A percentile compares a stretch with the other conserved stretches of the same genome.
These are phyloP conservation scores for Taphrina betulina DNA, from an alignment of 1,139 yeast species.

Conservation along the genomic window DNA sequence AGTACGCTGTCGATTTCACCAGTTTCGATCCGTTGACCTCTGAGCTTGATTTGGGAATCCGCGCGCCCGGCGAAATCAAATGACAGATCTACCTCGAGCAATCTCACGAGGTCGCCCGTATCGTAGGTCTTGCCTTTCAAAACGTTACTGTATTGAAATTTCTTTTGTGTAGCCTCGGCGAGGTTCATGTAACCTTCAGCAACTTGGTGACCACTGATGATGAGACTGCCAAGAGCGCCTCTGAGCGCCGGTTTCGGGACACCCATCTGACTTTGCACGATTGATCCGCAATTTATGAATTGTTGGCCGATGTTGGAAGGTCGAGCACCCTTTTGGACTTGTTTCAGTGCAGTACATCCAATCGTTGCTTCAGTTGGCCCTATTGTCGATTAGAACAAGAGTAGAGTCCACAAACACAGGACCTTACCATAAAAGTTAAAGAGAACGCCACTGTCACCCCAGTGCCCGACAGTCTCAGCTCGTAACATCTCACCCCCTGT, in stretches of 20 bases:
- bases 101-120: constrained; percentile 41
- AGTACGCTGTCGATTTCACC: constrained; percentile 39
- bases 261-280: constrained; percentile 36
- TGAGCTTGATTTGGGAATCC: constrained; percentile 40
- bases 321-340: constrained; percentile 37
- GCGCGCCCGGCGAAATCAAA: constrained; percentile 40
- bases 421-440: constrained; percentile 39
- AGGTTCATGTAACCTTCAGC: constrained; percentile 39
- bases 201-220: constrained; percentile 39
- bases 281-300: constrained; percentile 39
- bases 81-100: constrained; percentile 37
- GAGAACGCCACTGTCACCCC: constrained; percentile 39
- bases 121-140: constrained; percentile 35
- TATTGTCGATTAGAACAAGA: too few relatives aligned
- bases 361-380: constrained; percentile 42
- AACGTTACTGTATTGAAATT: constrained; percentile 30
- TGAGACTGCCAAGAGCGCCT: constrained; percentile 40
- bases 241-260: constrained; percentile 35
- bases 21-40: constrained; percentile 41
- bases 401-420: too few relatives aligned
- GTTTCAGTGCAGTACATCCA: constrained; percentile 39
- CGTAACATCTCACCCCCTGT: constrained; percentile 41
- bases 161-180: constrained; percentile 35
- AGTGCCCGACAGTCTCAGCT: constrained; percentile 38
- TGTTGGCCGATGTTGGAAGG: constrained; percentile 40